These are phyloP conservation scores for Penicillium canariense DNA, from an alignment of 495 filamentous ascomycete species.

Conservation along the genomic window DNA sequence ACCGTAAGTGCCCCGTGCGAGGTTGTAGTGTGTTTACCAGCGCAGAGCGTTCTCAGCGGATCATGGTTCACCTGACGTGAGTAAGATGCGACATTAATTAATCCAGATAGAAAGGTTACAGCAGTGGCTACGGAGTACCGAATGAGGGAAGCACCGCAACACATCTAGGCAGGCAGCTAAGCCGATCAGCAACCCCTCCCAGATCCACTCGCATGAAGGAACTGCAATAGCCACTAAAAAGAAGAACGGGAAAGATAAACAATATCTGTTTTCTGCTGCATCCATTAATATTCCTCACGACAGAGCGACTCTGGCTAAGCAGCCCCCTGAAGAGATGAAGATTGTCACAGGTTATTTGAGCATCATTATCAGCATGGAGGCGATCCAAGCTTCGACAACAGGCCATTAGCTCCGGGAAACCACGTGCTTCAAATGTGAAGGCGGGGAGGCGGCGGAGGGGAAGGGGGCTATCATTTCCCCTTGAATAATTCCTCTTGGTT, in stretches of 20 bases:
- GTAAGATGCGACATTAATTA: background rate
- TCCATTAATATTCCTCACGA: no score
- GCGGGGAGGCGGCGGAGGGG: background rate
- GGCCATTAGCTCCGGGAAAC: background rate
- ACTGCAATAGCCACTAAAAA: background rate
- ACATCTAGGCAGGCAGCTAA: background rate
- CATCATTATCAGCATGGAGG: background rate
- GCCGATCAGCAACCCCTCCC: background rate
- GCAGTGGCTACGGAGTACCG: background rate
- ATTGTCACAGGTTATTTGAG: background rate
- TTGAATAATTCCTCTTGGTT: background rate
- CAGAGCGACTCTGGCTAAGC: no score
- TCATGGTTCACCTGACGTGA: conserved; percentile 10
- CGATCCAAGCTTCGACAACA: conserved; percentile 3
- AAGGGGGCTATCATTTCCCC: background rate
- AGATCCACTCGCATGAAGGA: background rate
- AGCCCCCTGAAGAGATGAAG: conserved; percentile 7
- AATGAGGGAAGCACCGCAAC: background rate
- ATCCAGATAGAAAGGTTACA: background rate
- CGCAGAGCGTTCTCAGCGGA: background rate
- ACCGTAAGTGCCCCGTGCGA: background rate
- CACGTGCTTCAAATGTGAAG: background rate
- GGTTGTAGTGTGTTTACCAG: background rate
- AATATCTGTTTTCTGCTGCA: no score
- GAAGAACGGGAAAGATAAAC: no score